Percentiles rank a stretch among this genome's conserved stretches.
phyloP scores from a whole-genome alignment of 495 filamentous ascomycete genomes.

The Hypoxylon perforatum region DNA sequence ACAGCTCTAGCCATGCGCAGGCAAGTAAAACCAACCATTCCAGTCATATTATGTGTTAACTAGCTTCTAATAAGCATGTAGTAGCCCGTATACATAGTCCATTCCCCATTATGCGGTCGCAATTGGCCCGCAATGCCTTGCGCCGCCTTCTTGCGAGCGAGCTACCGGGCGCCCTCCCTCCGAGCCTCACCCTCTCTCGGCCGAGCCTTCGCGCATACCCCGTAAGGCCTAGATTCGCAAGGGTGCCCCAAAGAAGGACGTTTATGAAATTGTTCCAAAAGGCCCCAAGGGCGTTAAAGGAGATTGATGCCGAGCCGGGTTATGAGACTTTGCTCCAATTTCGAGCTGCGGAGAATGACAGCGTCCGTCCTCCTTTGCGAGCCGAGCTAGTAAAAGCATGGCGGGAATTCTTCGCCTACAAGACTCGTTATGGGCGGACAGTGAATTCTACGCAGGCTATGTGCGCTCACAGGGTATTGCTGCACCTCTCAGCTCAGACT shows the following conservation, averaged over 20 bases:
- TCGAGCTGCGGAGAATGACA: slow-evolving; percentile 54
- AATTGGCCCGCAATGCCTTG: slow-evolving; percentile 64
- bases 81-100: slow-evolving; percentile 41
- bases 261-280: slow-evolving; percentile 70
- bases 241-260: slow-evolving; percentile 55
- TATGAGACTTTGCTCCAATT: slow-evolving; percentile 66
- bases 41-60: not conserved
- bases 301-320: slow-evolving; percentile 69
- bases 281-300: slow-evolving; percentile 61
- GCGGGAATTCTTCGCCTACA: slow-evolving; percentile 69
- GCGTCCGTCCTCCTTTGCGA: slow-evolving; percentile 66
- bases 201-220: slow-evolving; percentile 36
- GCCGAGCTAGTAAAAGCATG: slow-evolving; percentile 72
- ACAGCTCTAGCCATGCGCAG: slow-evolving; percentile 45
- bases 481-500: slow-evolving; percentile 62
- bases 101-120: slow-evolving; percentile 76
- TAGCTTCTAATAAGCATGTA: slow-evolving; percentile 37
- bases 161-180: slow-evolving; percentile 31
- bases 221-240: slow-evolving; percentile 39
- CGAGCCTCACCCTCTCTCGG: slow-evolving; percentile 20
- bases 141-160: slow-evolving; percentile 47
- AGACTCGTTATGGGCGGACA: slow-evolving; percentile 56
- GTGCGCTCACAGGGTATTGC: slow-evolving; percentile 66
- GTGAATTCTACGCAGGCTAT: slow-evolving; percentile 75
- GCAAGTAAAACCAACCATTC: slow-evolving; percentile 24